phyloP scores from a whole-genome alignment of 768 basidiomycete genomes.

The Mrakia blollopis region DNA sequence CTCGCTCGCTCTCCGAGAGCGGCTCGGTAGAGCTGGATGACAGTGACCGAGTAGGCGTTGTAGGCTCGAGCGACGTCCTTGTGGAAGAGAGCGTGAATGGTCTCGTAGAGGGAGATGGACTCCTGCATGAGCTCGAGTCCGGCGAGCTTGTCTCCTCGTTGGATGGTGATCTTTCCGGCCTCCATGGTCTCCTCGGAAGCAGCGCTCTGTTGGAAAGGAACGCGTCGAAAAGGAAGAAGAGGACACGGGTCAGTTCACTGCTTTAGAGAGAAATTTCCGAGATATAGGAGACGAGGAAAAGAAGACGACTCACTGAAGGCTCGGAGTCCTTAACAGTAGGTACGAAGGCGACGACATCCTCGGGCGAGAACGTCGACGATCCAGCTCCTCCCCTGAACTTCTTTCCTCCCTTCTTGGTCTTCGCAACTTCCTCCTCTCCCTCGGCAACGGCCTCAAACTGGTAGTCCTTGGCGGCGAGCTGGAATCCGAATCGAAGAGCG shows the following conservation, averaged over 20 bases:
- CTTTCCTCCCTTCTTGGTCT: conserved; percentile 36
- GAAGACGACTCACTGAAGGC: conserved; percentile 40
- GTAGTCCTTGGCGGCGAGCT: conserved; percentile 47
- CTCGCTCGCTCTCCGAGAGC: conserved; percentile 39
- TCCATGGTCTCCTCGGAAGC: conserved; percentile 48
- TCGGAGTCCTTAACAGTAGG: conserved; percentile 46
- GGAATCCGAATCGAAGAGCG: conserved; percentile 45
- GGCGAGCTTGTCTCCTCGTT: conserved; percentile 43
- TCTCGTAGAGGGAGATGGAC: conserved; percentile 47
- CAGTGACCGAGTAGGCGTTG: conserved; percentile 46
- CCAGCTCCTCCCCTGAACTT: conserved; percentile 21
- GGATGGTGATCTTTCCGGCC: conserved; percentile 44
- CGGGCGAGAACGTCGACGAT: conserved; percentile 42
- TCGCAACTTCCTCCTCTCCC: conserved; percentile 26
- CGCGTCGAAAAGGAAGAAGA: background rate
- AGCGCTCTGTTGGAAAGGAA: conserved; percentile 37
- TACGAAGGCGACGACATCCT: conserved; percentile 46
- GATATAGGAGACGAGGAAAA: background rate
- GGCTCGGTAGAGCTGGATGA: conserved; percentile 44
- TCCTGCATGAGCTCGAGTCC: conserved; percentile 49
- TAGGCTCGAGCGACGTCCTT: conserved; percentile 47
- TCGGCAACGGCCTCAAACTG: conserved; percentile 36
- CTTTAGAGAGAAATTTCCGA: too few species aligned
- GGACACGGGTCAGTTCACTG: background rate
- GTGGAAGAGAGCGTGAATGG: conserved; percentile 48